phyloP scores from a whole-genome alignment of 352 stramenopile species.

The Blastocystis sp. region DNA sequence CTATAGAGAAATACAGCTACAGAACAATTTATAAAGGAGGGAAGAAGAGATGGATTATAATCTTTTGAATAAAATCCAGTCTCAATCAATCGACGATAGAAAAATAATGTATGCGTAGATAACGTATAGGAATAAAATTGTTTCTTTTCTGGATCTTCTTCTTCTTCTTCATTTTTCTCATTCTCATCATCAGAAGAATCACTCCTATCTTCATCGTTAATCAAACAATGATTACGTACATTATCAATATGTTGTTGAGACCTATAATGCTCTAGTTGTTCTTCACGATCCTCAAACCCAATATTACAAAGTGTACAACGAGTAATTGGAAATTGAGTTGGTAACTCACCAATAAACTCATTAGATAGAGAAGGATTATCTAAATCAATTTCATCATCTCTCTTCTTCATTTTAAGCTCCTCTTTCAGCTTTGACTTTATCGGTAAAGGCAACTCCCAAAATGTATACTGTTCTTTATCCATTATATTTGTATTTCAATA shows the following conservation, averaged over 20 bases:
- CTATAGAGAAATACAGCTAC: slow-evolving; percentile 60
- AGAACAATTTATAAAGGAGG: slow-evolving; percentile 46
- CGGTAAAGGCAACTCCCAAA: no score
- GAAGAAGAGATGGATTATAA: slow-evolving; percentile 40
- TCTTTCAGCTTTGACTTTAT: no score
- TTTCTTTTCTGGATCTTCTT: slow-evolving; percentile 46
- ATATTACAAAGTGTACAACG: slow-evolving; percentile 44
- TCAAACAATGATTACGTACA: slow-evolving; percentile 54
- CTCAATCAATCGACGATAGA: slow-evolving; percentile 46
- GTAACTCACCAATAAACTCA: no score
- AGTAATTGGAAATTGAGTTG: no score
- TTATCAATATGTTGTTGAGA: slow-evolving; percentile 57
- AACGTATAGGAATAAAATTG: slow-evolving; percentile 45
- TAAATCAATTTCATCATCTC: no score
- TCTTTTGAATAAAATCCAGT: slow-evolving; percentile 38
- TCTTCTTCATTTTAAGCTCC: no score
- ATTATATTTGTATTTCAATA: no score
- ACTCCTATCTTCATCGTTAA: slow-evolving; percentile 42
- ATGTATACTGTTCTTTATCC: no score
- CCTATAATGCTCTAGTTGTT: slow-evolving; percentile 62
- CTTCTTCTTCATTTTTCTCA: slow-evolving; percentile 38
- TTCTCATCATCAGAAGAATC: slow-evolving; percentile 39
- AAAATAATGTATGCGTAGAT: slow-evolving; percentile 29
- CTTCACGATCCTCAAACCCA: slow-evolving; percentile 56
- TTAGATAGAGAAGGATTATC: no score